Conservation (phyloP, 129 eudicot genomes). For the Gnaphalium uliginosum region DNA sequence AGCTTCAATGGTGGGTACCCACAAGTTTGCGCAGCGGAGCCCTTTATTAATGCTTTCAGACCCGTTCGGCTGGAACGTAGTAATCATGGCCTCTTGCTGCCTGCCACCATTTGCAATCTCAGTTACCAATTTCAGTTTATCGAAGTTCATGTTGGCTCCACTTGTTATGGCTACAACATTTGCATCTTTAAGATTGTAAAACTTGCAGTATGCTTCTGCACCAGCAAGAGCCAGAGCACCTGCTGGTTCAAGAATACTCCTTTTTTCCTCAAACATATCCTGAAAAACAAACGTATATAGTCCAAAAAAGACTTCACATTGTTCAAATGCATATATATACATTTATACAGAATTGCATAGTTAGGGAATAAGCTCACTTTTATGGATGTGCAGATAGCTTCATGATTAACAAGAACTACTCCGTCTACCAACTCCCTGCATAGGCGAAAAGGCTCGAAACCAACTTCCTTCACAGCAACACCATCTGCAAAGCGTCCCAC, state of each 20-base stretch:
- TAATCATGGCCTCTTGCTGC: too few species aligned
- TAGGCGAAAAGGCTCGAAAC: conserved; percentile 71
- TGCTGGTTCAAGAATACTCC: conserved; percentile 94
- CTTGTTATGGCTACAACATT: conserved; percentile 80
- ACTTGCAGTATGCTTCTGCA: conserved; percentile 94
- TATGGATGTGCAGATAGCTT: conserved; percentile 87
- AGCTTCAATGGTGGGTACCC: background rate
- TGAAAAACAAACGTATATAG: conserved; percentile 21
- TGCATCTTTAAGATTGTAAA: conserved; percentile 66
- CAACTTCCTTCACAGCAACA: conserved; percentile 91
- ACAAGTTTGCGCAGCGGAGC: background rate
- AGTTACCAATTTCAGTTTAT: conserved; percentile 75
- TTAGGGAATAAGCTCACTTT: conserved; percentile 47
- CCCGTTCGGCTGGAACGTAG: background rate
- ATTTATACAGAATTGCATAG: background rate
- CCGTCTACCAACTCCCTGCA: conserved; percentile 88
- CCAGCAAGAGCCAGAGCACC: conserved; percentile 99
- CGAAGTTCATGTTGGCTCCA: conserved; percentile 97
- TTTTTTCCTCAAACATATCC: conserved; percentile 98
- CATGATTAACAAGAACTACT: conserved; percentile 87
- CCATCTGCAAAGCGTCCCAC: conserved; percentile 97
- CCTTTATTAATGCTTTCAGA: background rate
- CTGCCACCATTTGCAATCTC: conserved; percentile 23
- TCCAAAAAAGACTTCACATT: background rate
- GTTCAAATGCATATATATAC: background rate